These are phyloP conservation scores for Ceratobasidium sp. DNA, from an alignment of 1,284 basidiomycete species.

Conservation along the genomic window DNA sequence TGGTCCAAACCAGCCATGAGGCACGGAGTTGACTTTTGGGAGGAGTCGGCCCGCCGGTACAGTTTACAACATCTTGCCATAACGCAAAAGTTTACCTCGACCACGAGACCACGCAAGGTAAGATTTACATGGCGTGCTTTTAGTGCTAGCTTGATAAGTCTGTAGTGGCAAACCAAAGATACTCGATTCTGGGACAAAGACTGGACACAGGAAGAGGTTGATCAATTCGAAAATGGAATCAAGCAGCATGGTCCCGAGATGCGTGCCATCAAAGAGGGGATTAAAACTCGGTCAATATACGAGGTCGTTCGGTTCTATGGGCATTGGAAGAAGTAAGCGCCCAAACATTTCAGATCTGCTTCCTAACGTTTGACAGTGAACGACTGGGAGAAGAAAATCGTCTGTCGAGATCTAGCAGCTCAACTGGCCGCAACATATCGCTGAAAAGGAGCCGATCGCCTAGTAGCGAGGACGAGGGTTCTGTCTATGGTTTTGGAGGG, in stretches of 20 bases:
- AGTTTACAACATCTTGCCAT: conserved; percentile 60
- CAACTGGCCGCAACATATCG: conserved; percentile 39
- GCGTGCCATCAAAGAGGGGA: conserved; percentile 74
- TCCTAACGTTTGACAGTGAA: conserved; percentile 36
- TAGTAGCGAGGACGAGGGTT: conserved; percentile 75
- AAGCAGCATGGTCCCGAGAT: conserved; percentile 75
- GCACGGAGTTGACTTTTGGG: conserved; percentile 75
- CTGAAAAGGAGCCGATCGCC: conserved; percentile 50
- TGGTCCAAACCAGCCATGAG: conserved; percentile 47
- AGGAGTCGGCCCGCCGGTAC: conserved; percentile 70
- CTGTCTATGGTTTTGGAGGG: conserved; percentile 51
- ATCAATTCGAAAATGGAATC: conserved; percentile 79
- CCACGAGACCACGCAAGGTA: conserved; percentile 41
- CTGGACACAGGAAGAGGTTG: conserved; percentile 74
- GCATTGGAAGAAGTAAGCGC: conserved; percentile 78
- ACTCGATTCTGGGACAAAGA: conserved; percentile 69
- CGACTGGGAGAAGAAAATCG: conserved; percentile 40
- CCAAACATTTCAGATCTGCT: not conserved
- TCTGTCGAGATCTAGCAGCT: conserved; percentile 34
- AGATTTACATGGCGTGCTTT: not conserved
- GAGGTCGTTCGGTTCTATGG: conserved; percentile 86
- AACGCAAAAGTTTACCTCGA: not conserved
- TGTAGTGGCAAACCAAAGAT: conserved; percentile 76
- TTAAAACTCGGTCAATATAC: conserved; percentile 69
- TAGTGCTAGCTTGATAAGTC: conserved; percentile 3